These are phyloP conservation scores for Zasmidium angulare DNA, from an alignment of 2,329 filamentous ascomycete genomes.

Conservation along the genomic window DNA sequence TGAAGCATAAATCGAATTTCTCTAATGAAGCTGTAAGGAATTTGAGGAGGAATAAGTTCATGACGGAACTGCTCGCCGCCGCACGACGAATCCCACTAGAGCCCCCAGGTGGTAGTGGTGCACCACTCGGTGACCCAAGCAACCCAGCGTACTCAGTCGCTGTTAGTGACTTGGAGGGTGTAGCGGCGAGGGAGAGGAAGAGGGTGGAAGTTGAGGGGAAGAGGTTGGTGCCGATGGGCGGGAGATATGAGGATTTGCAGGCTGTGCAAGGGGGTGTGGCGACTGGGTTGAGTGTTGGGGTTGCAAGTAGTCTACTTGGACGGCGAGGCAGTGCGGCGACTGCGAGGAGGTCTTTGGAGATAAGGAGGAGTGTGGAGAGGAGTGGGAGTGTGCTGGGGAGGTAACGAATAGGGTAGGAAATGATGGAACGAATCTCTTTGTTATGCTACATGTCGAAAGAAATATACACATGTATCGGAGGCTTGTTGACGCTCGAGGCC, in stretches of 20 bases:
- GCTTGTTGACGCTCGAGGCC: no score
- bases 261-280: not conserved
- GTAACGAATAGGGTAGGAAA: no score
- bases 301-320: not conserved
- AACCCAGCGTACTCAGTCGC: constrained; percentile 68
- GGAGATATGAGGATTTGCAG: not conserved
- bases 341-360: not conserved
- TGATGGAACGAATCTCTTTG: no score
- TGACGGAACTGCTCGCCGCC: constrained; percentile 82
- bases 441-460: no score
- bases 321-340: not conserved
- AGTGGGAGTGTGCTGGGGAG: not conserved
- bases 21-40: constrained; percentile 72
- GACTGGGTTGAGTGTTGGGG: not conserved
- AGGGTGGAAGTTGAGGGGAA: constrained; percentile 47
- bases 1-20: constrained; percentile 46
- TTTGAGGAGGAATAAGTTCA: constrained; percentile 84
- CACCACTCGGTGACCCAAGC: constrained; percentile 51
- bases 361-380: not conserved
- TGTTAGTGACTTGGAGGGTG: constrained; percentile 37
- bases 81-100: constrained; percentile 83
- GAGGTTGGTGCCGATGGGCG: constrained; percentile 49
- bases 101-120: constrained; percentile 62
- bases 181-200: constrained; percentile 9
- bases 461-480: no score